Evolutionary conservation across 202 grass and related monocot genomes (phyloP), one percentile per base, ranked within the genome.

Genomic region (Schoenoplectus triqueter): DNA sequence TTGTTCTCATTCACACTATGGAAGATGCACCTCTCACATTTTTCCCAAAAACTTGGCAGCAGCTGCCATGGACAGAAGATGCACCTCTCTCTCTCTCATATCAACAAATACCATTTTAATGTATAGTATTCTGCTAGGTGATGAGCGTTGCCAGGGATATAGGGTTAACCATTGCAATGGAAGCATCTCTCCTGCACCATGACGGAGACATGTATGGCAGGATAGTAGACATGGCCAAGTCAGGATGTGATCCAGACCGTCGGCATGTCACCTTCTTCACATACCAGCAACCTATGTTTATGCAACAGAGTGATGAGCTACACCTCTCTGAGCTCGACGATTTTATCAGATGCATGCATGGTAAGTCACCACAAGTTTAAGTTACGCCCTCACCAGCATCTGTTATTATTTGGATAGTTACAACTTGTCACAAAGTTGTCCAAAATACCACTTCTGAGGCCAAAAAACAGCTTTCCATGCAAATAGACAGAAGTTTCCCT

Each of bases 301-400:
- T 86, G 82, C 91, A 66, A 68, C 15, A 89, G 73, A 82, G 41
- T 6, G 66, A 84, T 84, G 87, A 92, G n/a, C 71, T 82, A 54
- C 83, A 77, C 76, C 89, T 81, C 62, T 83, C 91, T 10, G 88
- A 93, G 52, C 83, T 95, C 19, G 59, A 87, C 82, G 93, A 80
- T 55, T 92, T 98, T 10, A 82, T 98, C 57, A 95, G 88, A 87
- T 93, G 88, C 78, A 93, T 98, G 95, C 95, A 98, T 7, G 92
- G 90, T 97, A 54, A 31, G 14, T 39, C 72, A 31, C 9, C 19
- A 55, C 18, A 52, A 71, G 18, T 54, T 74, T 31, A 55, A 55
- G 18, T 54, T 75, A 75, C 39, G 19, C 49, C 9, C 7, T 18
- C 42, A 14, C 45, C 49, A 20, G 3, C 4, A 75, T 75, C 8